Evolutionary conservation across 768 basidiomycete genomes (phyloP).

Genomic region (Butyriboletus loyo): DNA sequence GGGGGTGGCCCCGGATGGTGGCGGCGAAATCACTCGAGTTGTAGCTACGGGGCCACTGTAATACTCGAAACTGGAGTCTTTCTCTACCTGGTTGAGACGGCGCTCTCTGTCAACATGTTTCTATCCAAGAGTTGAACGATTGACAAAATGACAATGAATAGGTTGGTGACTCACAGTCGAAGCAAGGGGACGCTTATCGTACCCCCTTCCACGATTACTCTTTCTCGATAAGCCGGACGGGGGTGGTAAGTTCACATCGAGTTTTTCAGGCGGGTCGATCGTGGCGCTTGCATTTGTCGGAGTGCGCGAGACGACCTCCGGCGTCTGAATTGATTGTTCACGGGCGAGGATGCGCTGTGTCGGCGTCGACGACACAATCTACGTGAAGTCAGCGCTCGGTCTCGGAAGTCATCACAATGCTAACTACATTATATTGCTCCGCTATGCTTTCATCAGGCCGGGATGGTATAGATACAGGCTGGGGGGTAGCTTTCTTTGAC

Average conservation of each 20-base stretch:
- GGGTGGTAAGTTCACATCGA: conserved; percentile 1
- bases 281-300: background rate
- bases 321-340: background rate
- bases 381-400: background rate
- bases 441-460: background rate
- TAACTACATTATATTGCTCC: conserved; percentile 2
- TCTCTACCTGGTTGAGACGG: background rate
- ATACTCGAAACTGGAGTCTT: background rate
- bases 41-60: background rate
- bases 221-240: conserved; percentile 11
- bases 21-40: conserved; percentile 6
- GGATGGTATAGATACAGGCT: background rate
- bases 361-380: conserved; percentile 6
- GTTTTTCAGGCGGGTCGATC: background rate
- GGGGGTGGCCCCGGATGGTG: background rate
- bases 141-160: background rate
- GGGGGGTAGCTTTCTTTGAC: background rate
- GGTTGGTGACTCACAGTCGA: conserved; percentile 1
- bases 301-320: background rate
- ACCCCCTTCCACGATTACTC: background rate
- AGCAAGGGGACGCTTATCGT: background rate
- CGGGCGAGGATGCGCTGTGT: background rate
- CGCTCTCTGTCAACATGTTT: background rate
- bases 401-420: background rate
- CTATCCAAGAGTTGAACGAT: conserved; percentile 1